Conservation (phyloP, 148 eudicot genomes). For the Diospyros lotus region DNA sequence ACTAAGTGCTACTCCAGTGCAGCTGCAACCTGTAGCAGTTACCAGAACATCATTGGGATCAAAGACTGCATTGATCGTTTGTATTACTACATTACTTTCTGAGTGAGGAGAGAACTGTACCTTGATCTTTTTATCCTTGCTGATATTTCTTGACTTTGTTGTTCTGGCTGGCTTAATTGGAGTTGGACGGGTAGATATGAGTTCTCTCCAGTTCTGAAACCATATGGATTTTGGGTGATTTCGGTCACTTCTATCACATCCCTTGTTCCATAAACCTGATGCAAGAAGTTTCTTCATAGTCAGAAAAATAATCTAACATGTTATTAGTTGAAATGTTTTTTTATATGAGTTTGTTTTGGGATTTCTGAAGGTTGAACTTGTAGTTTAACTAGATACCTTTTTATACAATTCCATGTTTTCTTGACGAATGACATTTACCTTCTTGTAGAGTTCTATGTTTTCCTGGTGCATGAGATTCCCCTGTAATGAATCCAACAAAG, state of each 20-base stretch:
- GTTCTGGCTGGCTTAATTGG: conserved; percentile 39
- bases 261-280: conserved; percentile 41
- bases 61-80: background rate
- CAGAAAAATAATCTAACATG: background rate
- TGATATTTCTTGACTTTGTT: conserved; percentile 12
- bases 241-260: conserved; percentile 20
- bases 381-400: conserved; percentile 29
- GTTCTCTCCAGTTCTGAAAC: conserved; percentile 29
- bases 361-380: background rate
- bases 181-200: conserved; percentile 33
- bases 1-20: background rate
- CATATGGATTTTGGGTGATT: conserved; percentile 24
- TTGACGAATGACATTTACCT: conserved; percentile 46
- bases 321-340: background rate
- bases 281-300: background rate
- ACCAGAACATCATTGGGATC: background rate
- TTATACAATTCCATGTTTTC: conserved; percentile 41
- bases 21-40: background rate
- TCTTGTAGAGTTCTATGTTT: conserved; percentile 67
- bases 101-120: conserved; percentile 16
- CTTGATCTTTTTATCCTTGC: conserved; percentile 17
- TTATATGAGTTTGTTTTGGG: background rate
- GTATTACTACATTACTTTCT: background rate
- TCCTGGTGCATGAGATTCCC: conserved; percentile 57
- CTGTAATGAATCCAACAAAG: conserved; percentile 27